Conservation (phyloP, 2,329 filamentous ascomycete genomes). For the Exophiala bonariae region DNA sequence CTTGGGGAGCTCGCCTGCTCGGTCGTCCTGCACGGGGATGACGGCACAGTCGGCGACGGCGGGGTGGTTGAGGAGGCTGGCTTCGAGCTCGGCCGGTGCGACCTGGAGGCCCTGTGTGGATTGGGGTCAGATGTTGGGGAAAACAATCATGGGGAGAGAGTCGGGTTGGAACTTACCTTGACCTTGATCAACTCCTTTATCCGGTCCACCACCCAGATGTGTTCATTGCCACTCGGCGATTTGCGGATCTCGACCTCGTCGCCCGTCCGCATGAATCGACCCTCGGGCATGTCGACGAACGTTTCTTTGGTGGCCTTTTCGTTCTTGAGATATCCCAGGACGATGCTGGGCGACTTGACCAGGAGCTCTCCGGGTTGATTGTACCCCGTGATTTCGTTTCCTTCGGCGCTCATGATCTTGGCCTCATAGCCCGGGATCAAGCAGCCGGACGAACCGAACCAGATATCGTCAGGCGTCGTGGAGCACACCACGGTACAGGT, state of each 20-base stretch:
- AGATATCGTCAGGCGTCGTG: constrained; percentile 60
- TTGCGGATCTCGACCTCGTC: constrained; percentile 75
- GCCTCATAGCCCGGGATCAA: constrained; percentile 65
- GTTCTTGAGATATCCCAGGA: constrained; percentile 84
- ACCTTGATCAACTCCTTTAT: constrained; percentile 79
- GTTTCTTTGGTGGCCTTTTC: constrained; percentile 79
- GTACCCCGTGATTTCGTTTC: constrained; percentile 67
- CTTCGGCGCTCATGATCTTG: constrained; percentile 68
- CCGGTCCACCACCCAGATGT: constrained; percentile 70
- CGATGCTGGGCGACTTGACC: constrained; percentile 73
- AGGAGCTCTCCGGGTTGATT: constrained; percentile 79
- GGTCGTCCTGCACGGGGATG: constrained; percentile 68
- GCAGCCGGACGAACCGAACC: constrained; percentile 70
- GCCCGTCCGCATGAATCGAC: constrained; percentile 76
- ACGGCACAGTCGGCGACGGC: constrained; percentile 77
- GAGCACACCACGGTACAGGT: constrained; percentile 69
- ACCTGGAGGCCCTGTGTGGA: constrained; percentile 70
- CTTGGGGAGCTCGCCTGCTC: constrained; percentile 63
- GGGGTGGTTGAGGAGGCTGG: constrained; percentile 72
- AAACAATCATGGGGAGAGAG: too few relatives aligned
- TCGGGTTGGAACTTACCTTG: constrained; percentile 60
- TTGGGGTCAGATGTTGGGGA: too few relatives aligned
- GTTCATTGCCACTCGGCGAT: constrained; percentile 68
- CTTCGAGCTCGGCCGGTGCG: constrained; percentile 79
- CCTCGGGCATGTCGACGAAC: constrained; percentile 63